Percentiles rank a stretch among this genome's conserved stretches.
phyloP scores from a whole-genome alignment of 225 moss, liverwort and hornwort species.

The Anthoceros angustus region DNA sequence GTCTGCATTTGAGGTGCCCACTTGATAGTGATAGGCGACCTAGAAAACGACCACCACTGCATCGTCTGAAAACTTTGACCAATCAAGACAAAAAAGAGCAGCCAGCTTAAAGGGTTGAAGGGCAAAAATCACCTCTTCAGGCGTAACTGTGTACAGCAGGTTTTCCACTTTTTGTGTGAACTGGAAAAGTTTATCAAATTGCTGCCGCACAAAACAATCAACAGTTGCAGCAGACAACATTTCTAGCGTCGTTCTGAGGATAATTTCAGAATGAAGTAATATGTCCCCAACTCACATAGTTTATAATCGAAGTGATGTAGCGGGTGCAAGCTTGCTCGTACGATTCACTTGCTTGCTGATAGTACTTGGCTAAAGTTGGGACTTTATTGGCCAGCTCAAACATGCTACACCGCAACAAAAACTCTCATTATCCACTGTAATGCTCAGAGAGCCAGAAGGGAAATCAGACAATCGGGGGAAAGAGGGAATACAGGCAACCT shows the following conservation, averaged over 20 bases:
- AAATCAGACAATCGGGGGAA: background rate
- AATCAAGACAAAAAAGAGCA: background rate
- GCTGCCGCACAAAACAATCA: conserved; percentile 38
- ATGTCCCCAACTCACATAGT: conserved; percentile 78
- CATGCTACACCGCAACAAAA: conserved; percentile 37
- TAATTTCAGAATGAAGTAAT: background rate
- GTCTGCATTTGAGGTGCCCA: conserved; percentile 72
- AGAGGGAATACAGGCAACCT: background rate
- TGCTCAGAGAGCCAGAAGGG: background rate
- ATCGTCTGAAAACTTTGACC: conserved; percentile 30
- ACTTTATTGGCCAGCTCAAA: conserved; percentile 96
- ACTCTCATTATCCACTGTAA: background rate
- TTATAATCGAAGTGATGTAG: conserved; percentile 83
- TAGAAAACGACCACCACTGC: too few relatives aligned
- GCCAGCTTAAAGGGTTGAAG: background rate
- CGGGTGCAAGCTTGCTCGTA: conserved; percentile 97
- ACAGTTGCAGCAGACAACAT: conserved; percentile 5
- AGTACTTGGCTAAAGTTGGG: conserved; percentile 67
- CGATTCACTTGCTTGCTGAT: conserved; percentile 94
- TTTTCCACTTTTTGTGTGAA: conserved; percentile 83
- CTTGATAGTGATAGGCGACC: conserved; percentile 27
- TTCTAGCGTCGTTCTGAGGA: background rate
- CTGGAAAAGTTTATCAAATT: conserved; percentile 93
- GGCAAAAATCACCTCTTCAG: conserved; percentile 38
- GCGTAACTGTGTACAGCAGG: conserved; percentile 69